Evolutionary conservation across 1,139 yeast species (phyloP).

Genomic region (Kodamaea derodonti): DNA sequence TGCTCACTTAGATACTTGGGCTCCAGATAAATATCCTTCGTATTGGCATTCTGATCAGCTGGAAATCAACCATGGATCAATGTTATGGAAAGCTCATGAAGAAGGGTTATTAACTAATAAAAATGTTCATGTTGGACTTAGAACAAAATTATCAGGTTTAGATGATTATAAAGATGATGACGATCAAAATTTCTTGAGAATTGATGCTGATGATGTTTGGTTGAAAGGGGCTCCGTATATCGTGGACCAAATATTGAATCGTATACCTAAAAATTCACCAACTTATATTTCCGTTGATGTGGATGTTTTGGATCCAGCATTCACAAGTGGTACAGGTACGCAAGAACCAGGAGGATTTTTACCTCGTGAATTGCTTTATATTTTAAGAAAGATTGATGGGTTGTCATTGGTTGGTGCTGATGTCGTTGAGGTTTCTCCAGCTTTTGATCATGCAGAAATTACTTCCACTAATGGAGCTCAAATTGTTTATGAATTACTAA

Average conservation of each 20-base stretch:
- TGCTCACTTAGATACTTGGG: slow-evolving; percentile 80
- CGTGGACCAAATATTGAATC: slow-evolving; percentile 43
- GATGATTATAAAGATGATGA: slow-evolving; percentile 66
- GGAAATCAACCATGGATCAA: slow-evolving; percentile 72
- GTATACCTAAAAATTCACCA: slow-evolving; percentile 55
- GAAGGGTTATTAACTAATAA: slow-evolving; percentile 58
- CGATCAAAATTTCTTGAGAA: slow-evolving; percentile 57
- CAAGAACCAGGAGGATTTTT: slow-evolving; percentile 81
- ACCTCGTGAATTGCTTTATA: slow-evolving; percentile 67
- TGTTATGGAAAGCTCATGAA: slow-evolving; percentile 73
- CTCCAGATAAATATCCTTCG: slow-evolving; percentile 62
- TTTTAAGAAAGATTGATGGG: slow-evolving; percentile 54
- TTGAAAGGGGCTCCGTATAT: slow-evolving; percentile 54
- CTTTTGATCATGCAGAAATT: slow-evolving; percentile 67
- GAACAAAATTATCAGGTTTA: slow-evolving; percentile 63
- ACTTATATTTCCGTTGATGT: slow-evolving; percentile 73
- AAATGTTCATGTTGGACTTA: slow-evolving; percentile 68
- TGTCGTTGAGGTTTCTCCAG: slow-evolving; percentile 74
- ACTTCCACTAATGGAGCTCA: slow-evolving; percentile 79
- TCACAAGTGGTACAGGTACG: slow-evolving; percentile 82
- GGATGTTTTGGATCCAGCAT: slow-evolving; percentile 78
- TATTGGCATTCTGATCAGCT: slow-evolving; percentile 66
- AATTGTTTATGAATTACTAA: slow-evolving; percentile 63
- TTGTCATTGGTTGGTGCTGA: slow-evolving; percentile 74
- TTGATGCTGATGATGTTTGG: slow-evolving; percentile 71